These are phyloP conservation scores for Phyllosticta capitalensis DNA, from an alignment of 2,329 filamentous ascomycete species.

Conservation along the genomic window DNA sequence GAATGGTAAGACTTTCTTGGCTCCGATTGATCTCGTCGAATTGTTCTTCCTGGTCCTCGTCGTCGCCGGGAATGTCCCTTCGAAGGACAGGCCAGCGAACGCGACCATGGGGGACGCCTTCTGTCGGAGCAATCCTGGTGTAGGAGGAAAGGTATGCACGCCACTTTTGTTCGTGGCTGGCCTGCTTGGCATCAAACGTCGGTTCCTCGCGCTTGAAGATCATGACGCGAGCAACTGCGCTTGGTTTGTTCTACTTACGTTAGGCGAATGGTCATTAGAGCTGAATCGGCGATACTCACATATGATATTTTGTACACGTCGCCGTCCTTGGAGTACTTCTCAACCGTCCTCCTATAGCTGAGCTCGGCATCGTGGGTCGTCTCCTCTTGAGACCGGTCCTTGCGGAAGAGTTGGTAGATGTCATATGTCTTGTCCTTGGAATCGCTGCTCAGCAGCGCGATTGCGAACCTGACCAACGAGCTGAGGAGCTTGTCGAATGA, in stretches of 20 bases:
- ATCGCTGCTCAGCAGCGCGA: conserved; percentile 76
- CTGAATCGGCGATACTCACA: conserved; percentile 50
- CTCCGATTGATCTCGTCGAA: conserved; percentile 20
- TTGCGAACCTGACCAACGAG: conserved; percentile 68
- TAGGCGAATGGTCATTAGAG: conserved; percentile 16
- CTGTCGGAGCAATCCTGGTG: conserved; percentile 76
- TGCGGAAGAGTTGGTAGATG: conserved; percentile 77
- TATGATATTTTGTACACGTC: conserved; percentile 86
- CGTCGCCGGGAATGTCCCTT: conserved; percentile 29
- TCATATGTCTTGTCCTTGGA: conserved; percentile 89
- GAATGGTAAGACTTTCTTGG: conserved; percentile 35
- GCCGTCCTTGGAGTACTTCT: conserved; percentile 85
- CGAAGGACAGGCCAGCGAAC: conserved; percentile 35
- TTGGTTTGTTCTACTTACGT: conserved; percentile 42
- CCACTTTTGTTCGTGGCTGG: conserved; percentile 59
- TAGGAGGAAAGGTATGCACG: conserved; percentile 93
- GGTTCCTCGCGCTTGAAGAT: conserved; percentile 82
- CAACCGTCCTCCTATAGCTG: conserved; percentile 80
- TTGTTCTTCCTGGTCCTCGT: conserved; percentile 22
- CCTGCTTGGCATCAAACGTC: conserved; percentile 64
- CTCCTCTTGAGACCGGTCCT: conserved; percentile 69
- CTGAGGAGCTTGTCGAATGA: conserved; percentile 82
- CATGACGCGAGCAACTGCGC: conserved; percentile 64
- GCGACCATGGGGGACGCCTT: conserved; percentile 26
- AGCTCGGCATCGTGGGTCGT: conserved; percentile 87